Percentiles rank a stretch among this genome's conserved stretches.
These are phyloP conservation scores for Daldinia eschscholtzii DNA, from an alignment of 2,329 filamentous ascomycete genomes.

Conservation along the genomic window DNA sequence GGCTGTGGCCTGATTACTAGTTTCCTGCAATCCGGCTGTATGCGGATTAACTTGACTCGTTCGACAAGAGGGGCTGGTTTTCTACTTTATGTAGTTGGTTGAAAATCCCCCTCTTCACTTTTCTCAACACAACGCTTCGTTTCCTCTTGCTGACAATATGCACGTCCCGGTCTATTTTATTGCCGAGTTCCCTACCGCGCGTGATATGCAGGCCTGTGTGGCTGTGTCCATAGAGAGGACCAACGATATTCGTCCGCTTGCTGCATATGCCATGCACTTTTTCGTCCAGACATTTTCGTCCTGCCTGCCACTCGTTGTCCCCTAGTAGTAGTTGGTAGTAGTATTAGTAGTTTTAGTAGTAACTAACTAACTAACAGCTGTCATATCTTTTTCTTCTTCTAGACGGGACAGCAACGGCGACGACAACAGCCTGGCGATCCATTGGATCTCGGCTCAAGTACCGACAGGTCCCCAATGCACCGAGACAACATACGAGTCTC, in stretches of 20 bases:
- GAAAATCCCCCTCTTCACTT: background rate
- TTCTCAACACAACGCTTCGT: slow-evolving; percentile 4
- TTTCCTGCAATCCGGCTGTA: slow-evolving; percentile 21
- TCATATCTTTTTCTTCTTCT: slow-evolving; percentile 38
- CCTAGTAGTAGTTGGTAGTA: background rate
- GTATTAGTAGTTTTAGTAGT: too few species aligned
- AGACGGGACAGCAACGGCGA: slow-evolving; percentile 28
- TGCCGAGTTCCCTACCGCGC: slow-evolving; percentile 40
- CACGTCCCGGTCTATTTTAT: slow-evolving; percentile 35
- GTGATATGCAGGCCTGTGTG: slow-evolving; percentile 43
- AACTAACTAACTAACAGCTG: background rate
- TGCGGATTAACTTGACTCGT: slow-evolving; percentile 17
- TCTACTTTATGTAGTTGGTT: slow-evolving; percentile 12
- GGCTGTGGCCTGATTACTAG: slow-evolving; percentile 32
- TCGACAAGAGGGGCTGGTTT: slow-evolving; percentile 9
- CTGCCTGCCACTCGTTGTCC: slow-evolving; percentile 13
- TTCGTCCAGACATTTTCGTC: slow-evolving; percentile 36
- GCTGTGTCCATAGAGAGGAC: slow-evolving; percentile 36
- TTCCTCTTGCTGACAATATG: slow-evolving; percentile 29
- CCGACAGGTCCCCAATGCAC: slow-evolving; percentile 40
- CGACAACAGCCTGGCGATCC: slow-evolving; percentile 25
- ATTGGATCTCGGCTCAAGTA: slow-evolving; percentile 40
- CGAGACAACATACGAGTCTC: slow-evolving; percentile 26
- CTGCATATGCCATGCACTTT: slow-evolving; percentile 44
- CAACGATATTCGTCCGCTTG: slow-evolving; percentile 37